Percentiles rank a stretch among this genome's conserved stretches.
Conservation (phyloP, 495 filamentous ascomycete species). For the Antarctomyces pellizariae region DNA sequence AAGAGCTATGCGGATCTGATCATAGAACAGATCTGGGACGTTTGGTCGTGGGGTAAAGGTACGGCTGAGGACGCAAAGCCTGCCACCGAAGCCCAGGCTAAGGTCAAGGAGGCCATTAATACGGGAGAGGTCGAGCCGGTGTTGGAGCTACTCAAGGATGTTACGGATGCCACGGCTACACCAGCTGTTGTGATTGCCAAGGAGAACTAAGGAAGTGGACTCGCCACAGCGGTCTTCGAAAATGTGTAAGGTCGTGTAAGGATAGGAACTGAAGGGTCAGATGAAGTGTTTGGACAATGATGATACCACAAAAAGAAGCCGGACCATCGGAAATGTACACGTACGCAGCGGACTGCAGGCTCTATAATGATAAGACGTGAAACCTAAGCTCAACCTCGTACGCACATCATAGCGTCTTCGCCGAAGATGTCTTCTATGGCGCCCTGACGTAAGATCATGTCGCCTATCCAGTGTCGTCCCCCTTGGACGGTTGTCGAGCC, state of each 20-base stretch:
- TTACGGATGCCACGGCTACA: too few relatives aligned
- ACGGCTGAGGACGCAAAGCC: slow-evolving; percentile 6
- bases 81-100: slow-evolving; percentile 12
- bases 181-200: too few relatives aligned
- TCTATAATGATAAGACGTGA: too few relatives aligned
- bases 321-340: too few relatives aligned
- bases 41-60: slow-evolving; percentile 33
- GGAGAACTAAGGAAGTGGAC: too few relatives aligned
- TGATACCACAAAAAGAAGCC: too few relatives aligned
- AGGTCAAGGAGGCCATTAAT: slow-evolving; percentile 10
- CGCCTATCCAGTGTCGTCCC: slow-evolving; percentile 24
- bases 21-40: slow-evolving; percentile 64
- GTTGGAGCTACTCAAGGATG: slow-evolving; percentile 8
- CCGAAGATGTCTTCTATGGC: slow-evolving; percentile 24
- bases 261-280: too few relatives aligned
- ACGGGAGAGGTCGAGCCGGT: slow-evolving; percentile 4
- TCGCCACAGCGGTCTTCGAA: too few relatives aligned
- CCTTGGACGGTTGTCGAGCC: slow-evolving; percentile 26
- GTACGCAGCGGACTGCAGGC: too few relatives aligned
- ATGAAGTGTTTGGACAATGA: too few relatives aligned
- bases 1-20: slow-evolving; percentile 68
- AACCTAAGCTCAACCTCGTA: too few relatives aligned
- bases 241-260: too few relatives aligned
- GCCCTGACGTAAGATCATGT: slow-evolving; percentile 26
- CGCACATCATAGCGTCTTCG: slow-evolving; percentile 26